Base-by-base conservation (phyloP, 495 filamentous ascomycete species). In the Trichoderma erinaceum region DNA sequence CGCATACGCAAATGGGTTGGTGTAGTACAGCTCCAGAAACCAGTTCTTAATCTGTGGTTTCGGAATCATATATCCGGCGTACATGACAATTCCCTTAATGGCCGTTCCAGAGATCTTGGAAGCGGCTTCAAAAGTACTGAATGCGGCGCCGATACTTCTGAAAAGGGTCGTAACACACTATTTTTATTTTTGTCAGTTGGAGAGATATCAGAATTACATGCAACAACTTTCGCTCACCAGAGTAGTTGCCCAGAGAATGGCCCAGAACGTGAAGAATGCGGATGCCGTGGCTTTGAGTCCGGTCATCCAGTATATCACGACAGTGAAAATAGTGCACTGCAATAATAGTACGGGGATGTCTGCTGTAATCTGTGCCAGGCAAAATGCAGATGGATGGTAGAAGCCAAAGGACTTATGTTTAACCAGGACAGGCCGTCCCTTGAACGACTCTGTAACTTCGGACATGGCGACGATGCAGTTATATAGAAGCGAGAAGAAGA, bases 361-460 rank as follows among this genome's bases (percentile, higher is more conserved):
- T 18, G 90, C 85, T 15, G 92, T 80, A 3, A 90, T 89, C 48
- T 92, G 86, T 1, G 90, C 92, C 41, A 96, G 82, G 4, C 87
- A 89, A 69, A 88, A 91, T 50, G 92, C 92, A 2, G 89, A 82
- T 12, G 92, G 92, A 4, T 90, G 87, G 73, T 94, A 94, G 74
- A 96, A 94, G 3, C 89, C 89, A 73, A 91, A 95, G 68, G 84
- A 86, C 76, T 92, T 91, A 75, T 97, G 92, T 70, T 93, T 93
- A 67, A 90, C 79, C 41, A 96, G 77, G 56, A 96, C 89, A 3
- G 89, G 90, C 25, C 90, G 84, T 11, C 85, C 86, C 4, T 82
- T 75, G 70, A 93, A 93, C 2, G 89, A 85, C 41, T 87, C 78
- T 23, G 87, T 91, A 29, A 95, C 79, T 70, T 96, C 92, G 7